These are phyloP conservation scores for Zymoseptoria crescenta DNA, from an alignment of 2,329 filamentous ascomycete genomes.

Conservation along the genomic window DNA sequence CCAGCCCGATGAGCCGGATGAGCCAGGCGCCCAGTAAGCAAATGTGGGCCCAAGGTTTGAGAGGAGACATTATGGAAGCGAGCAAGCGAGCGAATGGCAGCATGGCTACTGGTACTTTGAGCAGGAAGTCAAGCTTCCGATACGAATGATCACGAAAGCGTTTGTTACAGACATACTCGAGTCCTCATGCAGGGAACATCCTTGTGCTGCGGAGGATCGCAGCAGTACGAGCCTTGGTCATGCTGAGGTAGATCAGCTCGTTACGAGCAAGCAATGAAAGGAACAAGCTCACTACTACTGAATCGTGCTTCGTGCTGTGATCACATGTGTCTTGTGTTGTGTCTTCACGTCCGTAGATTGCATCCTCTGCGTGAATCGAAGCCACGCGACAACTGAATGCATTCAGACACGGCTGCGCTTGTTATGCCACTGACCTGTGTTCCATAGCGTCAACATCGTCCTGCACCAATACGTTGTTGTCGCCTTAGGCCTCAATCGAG, in stretches of 20 bases:
- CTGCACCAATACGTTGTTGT: neutral
- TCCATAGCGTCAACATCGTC: neutral
- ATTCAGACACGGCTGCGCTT: too few relatives aligned
- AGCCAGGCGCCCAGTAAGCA: conserved; percentile 9
- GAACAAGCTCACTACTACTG: neutral
- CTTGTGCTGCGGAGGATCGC: neutral
- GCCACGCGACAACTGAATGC: too few relatives aligned
- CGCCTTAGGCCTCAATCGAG: neutral
- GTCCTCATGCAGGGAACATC: neutral
- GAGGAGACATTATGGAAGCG: neutral
- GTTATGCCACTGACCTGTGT: neutral
- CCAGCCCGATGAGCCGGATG: conserved; percentile 67
- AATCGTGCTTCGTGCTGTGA: too few relatives aligned
- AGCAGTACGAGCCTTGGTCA: neutral
- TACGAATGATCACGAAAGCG: neutral
- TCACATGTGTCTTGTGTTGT: neutral
- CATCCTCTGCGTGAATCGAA: too few relatives aligned
- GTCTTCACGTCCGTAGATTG: neutral
- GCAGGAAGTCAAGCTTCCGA: neutral
- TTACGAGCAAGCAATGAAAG: neutral
- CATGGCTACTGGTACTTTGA: neutral
- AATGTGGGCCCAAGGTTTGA: neutral
- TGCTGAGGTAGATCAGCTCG: neutral
- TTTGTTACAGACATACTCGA: neutral
- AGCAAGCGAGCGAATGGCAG: neutral